A percentile compares a stretch with the other conserved stretches of the same genome.
phyloP scores from a whole-genome alignment of 345 rosid genomes.

The Lepidium didymum region DNA sequence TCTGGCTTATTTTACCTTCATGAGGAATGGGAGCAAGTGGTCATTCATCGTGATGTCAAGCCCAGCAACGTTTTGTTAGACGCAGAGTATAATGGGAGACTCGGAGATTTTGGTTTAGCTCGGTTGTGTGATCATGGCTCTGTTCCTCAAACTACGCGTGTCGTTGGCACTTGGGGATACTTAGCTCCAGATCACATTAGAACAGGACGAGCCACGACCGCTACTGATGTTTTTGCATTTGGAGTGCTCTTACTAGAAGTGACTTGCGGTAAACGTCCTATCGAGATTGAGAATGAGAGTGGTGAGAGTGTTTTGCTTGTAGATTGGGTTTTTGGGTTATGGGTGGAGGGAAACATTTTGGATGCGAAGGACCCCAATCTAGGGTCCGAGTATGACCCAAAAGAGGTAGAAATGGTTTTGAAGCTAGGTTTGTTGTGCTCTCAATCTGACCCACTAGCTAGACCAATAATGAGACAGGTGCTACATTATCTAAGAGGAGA shows the following conservation, averaged over 20 bases:
- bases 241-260: conserved; percentile 74
- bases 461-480: conserved; percentile 61
- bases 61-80: conserved; percentile 71
- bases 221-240: conserved; percentile 75
- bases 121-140: conserved; percentile 65
- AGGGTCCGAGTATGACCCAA: conserved; percentile 18
- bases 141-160: conserved; percentile 61
- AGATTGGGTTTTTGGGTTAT: conserved; percentile 66
- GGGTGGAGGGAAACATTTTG: conserved; percentile 37
- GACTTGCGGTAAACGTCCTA: conserved; percentile 2
- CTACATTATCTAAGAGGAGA: conserved; percentile 52
- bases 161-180: conserved; percentile 83
- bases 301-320: conserved; percentile 28
- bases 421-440: conserved; percentile 72
- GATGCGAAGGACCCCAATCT: conserved; percentile 46
- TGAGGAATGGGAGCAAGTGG: no score
- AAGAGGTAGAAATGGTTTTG: conserved; percentile 41
- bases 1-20: no score
- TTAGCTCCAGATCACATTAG: conserved; percentile 69
- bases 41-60: background rate
- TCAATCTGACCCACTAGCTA: conserved; percentile 25
- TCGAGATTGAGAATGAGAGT: background rate
- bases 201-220: conserved; percentile 55
- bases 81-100: conserved; percentile 51
- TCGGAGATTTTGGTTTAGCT: conserved; percentile 88